Base-by-base conservation (phyloP, 352 stramenopile species). In the Phytophthora palmivora region DNA sequence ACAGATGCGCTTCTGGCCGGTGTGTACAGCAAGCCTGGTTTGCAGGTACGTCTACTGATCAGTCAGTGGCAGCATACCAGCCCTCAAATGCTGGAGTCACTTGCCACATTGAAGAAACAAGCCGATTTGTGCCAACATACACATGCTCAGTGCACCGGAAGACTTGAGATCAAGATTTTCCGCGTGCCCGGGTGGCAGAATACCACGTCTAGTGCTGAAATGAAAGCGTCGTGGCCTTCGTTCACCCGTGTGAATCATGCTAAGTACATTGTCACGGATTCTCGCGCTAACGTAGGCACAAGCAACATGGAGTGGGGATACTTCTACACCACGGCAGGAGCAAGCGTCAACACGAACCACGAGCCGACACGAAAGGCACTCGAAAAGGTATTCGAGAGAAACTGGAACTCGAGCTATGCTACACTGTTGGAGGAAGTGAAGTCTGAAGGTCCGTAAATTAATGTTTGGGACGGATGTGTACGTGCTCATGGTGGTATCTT, bases 271-370 rank as follows among this genome's bases (percentile, higher is more conserved):
- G 84, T 95, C 49, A 92, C 77, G 0, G 87, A 95, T 62, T 33
- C 58, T 55, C 83, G 82, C n/a, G 82, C 78, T 26, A 95, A 95
- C 59, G 67, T 95, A n/a, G 84, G 87, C 19, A 94, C 84, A 30
- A 94, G 84, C 58, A 95, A 95, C 67, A 93, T 92, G 82, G 82
- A 91, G 69, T 92, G 87, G 87, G 79, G 82, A 9, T 95, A 95
- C 61, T 95, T 94, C 57, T 89, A 95, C 76, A 89, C 87, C 14
- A 94, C 84, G 10, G 83, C 87, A 18, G 87, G 84, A 15, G 79
- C 77, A 18, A 92, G 82, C 33, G 63, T 95, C 22, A 94, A 95
- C 56, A 92, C 81, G n/a, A 78, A 94, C 55, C 72, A 91, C 61
- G 67, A 82, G 28, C 28, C 59, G 11, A 88, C 76, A 34, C 78